Conservation (phyloP, 257 asterid species). For the Galeopsis tetrahit region DNA sequence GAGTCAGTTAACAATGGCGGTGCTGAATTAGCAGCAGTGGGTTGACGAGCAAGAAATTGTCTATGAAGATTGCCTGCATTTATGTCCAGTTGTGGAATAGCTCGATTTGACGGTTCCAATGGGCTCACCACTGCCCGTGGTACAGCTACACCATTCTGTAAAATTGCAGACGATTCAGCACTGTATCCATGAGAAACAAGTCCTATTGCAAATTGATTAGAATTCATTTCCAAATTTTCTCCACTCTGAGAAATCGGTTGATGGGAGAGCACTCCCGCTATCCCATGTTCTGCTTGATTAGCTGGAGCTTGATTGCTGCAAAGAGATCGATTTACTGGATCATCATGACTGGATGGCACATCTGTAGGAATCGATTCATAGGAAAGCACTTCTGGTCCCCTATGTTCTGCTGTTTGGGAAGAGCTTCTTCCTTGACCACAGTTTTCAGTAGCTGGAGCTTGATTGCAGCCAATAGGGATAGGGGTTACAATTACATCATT, state of each 20-base stretch:
- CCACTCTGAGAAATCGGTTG: conserved; percentile 39
- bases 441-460: conserved; percentile 35
- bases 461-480: conserved; percentile 41
- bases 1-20: too few species aligned
- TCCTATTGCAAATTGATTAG: conserved; percentile 28
- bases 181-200: conserved; percentile 33
- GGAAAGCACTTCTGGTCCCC: conserved; percentile 33
- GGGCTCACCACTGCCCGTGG: too few species aligned
- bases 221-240: conserved; percentile 36
- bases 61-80: conserved; percentile 35
- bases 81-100: conserved; percentile 35
- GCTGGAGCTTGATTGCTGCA: too few species aligned
- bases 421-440: conserved; percentile 38
- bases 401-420: conserved; percentile 44
- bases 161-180: conserved; percentile 25
- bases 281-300: too few species aligned
- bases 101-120: conserved; percentile 46
- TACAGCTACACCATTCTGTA: conserved; percentile 34
- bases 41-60: too few species aligned
- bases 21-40: too few species aligned
- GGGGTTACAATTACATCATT: conserved; percentile 34
- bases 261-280: too few species aligned
- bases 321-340: too few species aligned
- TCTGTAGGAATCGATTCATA: too few species aligned
- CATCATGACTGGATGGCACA: too few species aligned